Evolutionary conservation across 164 flowering plant genomes (phyloP).

Genomic region (Macadamia tetraphylla): DNA sequence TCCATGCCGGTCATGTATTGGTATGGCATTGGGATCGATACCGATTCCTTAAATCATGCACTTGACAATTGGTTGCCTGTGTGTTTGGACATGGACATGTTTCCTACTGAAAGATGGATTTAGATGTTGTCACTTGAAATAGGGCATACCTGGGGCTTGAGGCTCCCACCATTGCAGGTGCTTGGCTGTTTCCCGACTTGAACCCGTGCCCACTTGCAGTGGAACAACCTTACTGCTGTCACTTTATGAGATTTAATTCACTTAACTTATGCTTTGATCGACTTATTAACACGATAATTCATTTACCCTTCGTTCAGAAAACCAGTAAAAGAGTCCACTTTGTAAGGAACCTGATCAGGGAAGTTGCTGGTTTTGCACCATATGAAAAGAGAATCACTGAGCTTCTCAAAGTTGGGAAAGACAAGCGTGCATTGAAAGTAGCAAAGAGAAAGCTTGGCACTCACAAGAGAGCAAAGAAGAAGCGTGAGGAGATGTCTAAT

Average conservation of each 20-base stretch:
- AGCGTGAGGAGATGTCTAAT: conserved; percentile 57
- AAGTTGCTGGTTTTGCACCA: conserved; percentile 63
- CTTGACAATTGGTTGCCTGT: no score
- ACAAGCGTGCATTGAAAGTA: conserved; percentile 53
- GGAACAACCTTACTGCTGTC: no score
- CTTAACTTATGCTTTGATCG: background rate
- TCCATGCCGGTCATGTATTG: no score
- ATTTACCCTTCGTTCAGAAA: conserved; percentile 25
- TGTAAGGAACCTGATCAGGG: conserved; percentile 42
- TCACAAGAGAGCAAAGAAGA: conserved; percentile 62
- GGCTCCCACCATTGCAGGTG: no score
- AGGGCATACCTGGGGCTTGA: no score
- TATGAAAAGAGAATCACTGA: conserved; percentile 59
- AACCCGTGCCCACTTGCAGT: no score
- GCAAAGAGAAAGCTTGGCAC: conserved; percentile 60
- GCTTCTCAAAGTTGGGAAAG: conserved; percentile 54
- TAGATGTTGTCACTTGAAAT: no score
- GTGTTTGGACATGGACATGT: no score
- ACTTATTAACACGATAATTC: background rate
- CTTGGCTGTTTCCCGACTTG: no score
- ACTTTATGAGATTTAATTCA: background rate
- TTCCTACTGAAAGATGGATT: no score
- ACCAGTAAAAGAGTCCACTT: conserved; percentile 47
- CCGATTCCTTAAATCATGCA: no score
- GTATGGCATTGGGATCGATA: no score